These are phyloP conservation scores for Fraxinus xanthoxyloides DNA, from an alignment of 305 asterid genomes.

Conservation along the genomic window DNA sequence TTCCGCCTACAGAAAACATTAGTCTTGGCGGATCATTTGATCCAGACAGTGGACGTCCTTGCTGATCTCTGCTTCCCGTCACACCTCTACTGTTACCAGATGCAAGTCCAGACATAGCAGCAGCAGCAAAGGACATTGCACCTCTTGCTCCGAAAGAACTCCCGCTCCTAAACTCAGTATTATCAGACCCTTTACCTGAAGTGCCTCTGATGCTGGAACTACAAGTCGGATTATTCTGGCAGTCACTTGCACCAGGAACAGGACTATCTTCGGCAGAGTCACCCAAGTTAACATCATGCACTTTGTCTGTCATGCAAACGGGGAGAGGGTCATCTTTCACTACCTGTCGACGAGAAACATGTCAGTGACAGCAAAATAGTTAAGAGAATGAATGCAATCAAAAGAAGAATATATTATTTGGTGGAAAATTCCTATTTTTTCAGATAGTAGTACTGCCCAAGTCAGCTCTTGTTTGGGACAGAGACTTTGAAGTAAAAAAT, in stretches of 20 bases:
- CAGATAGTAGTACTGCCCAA: constrained; percentile 45
- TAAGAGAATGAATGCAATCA: background rate
- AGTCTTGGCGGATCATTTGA: constrained; percentile 63
- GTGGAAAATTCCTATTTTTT: constrained; percentile 56
- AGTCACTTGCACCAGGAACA: constrained; percentile 42
- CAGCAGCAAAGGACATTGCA: constrained; percentile 99
- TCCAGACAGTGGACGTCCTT: constrained; percentile 58
- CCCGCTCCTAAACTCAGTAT: constrained; percentile 72
- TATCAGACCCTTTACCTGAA: constrained; percentile 44
- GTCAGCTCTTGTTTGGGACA: constrained; percentile 15
- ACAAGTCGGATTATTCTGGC: constrained; percentile 56
- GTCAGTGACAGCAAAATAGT: background rate
- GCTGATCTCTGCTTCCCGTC: constrained; percentile 75
- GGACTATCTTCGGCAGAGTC: constrained; percentile 66
- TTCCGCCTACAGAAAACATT: constrained; percentile 80
- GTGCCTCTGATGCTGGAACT: constrained; percentile 83
- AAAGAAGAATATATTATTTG: background rate
- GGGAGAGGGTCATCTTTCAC: constrained; percentile 75
- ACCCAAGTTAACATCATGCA: constrained; percentile 86
- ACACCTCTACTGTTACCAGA: constrained; percentile 77
- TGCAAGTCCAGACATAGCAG: constrained; percentile 97
- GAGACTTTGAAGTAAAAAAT: background rate
- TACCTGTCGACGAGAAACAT: constrained; percentile 48
- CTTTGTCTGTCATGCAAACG: constrained; percentile 72
- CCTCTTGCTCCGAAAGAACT: constrained; percentile 87